Evolutionary conservation across 2,329 filamentous ascomycete species (phyloP).

Genomic region (Monosporascus sp.): DNA sequence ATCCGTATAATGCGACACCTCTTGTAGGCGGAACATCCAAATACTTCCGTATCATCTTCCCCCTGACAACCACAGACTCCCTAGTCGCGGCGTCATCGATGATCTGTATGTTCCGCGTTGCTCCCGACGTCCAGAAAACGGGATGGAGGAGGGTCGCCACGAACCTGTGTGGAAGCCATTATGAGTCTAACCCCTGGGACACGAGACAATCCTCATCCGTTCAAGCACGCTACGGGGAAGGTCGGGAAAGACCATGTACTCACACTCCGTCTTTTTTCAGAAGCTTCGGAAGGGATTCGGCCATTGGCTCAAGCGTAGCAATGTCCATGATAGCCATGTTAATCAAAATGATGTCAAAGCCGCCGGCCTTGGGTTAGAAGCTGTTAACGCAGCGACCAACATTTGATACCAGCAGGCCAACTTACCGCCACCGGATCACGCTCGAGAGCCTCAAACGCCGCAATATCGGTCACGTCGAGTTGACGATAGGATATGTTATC

Average conservation of each 20-base stretch:
- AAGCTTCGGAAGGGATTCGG: conserved; percentile 33
- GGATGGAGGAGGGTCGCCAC: conserved; percentile 44
- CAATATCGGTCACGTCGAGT: conserved; percentile 34
- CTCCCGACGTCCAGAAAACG: conserved; percentile 42
- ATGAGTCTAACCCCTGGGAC: neutral
- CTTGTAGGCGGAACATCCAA: conserved; percentile 34
- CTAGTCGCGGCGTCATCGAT: conserved; percentile 31
- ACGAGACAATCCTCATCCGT: too few species aligned
- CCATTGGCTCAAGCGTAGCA: conserved; percentile 36
- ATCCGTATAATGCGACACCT: conserved; percentile 31
- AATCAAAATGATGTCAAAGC: conserved; percentile 39
- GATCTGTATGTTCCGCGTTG: conserved; percentile 34
- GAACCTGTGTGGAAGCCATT: conserved; percentile 27
- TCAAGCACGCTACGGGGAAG: too few species aligned
- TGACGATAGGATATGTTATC: conserved; percentile 23
- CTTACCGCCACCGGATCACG: neutral
- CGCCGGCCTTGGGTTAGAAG: conserved; percentile 14
- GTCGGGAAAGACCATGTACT: conserved; percentile 16
- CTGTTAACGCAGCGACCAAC: neutral
- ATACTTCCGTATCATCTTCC: conserved; percentile 36
- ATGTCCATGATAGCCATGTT: conserved; percentile 49
- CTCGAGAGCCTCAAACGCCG: conserved; percentile 24
- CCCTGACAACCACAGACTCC: conserved; percentile 27
- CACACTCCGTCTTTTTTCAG: conserved; percentile 36
- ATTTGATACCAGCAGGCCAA: neutral